Conservation (phyloP, 495 filamentous ascomycete species). For the Friedmanniomyces endolithicus region DNA sequence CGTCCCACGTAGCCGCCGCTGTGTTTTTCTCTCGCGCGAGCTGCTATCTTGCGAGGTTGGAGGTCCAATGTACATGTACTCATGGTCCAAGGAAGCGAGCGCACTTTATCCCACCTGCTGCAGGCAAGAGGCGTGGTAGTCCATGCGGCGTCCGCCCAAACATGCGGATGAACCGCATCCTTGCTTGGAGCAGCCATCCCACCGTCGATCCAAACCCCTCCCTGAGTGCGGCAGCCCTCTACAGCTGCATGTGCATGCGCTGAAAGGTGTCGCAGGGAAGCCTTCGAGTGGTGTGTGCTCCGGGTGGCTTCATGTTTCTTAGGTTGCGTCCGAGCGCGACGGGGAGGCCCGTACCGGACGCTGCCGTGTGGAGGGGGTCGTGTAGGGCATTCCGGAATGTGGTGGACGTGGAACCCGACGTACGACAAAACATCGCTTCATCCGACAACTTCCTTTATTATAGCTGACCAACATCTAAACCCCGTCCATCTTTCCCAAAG, state of each 20-base stretch:
- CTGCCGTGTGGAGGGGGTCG: too few relatives aligned
- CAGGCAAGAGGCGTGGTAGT: neutral
- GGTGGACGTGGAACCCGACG: too few relatives aligned
- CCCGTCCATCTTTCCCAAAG: neutral
- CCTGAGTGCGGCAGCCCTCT: neutral
- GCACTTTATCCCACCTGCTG: neutral
- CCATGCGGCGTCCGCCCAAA: neutral
- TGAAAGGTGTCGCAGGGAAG: neutral
- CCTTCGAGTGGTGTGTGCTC: neutral
- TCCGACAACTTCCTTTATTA: too few relatives aligned
- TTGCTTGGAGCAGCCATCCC: neutral
- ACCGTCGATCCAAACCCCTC: neutral
- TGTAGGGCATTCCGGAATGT: too few relatives aligned
- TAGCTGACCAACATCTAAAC: too few relatives aligned
- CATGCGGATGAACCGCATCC: neutral
- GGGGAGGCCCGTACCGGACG: too few relatives aligned
- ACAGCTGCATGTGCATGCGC: neutral
- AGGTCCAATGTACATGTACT: neutral
- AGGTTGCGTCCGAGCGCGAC: too few relatives aligned
- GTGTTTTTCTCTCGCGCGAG: neutral
- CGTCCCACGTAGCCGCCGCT: neutral
- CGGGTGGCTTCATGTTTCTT: too few relatives aligned
- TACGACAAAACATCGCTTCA: too few relatives aligned
- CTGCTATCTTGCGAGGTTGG: neutral
- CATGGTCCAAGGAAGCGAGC: neutral